These are phyloP conservation scores for Mallotus nudiflorus DNA, from an alignment of 345 rosid genomes.

Conservation along the genomic window DNA sequence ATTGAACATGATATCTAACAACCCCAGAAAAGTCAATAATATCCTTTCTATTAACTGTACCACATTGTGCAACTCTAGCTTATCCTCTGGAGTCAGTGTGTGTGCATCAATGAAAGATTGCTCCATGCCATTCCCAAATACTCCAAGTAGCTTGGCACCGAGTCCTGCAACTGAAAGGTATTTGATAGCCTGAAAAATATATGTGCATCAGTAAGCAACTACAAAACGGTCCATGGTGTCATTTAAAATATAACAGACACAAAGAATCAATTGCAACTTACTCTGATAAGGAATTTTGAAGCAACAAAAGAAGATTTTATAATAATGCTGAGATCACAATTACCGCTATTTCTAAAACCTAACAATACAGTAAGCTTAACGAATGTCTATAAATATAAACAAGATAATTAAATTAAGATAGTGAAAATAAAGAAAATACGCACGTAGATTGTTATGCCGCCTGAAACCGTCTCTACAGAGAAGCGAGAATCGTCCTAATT, in stretches of 20 bases:
- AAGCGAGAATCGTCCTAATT: conserved; percentile 64
- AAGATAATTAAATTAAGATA: no score
- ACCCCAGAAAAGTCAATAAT: background rate
- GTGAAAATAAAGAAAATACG: conserved; percentile 24
- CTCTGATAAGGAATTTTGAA: no score
- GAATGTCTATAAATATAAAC: no score
- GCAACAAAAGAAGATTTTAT: background rate
- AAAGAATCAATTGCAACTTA: background rate
- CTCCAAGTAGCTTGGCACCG: conserved; percentile 92
- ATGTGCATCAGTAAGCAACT: no score
- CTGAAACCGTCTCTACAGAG: conserved; percentile 70
- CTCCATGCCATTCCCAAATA: conserved; percentile 94
- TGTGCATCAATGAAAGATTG: conserved; percentile 90
- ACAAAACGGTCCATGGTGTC: no score
- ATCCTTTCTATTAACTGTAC: background rate
- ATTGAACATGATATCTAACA: background rate
- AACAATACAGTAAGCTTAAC: no score
- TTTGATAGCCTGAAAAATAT: conserved; percentile 91
- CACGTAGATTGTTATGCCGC: conserved; percentile 96
- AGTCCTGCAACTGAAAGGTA: conserved; percentile 95
- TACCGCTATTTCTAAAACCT: no score
- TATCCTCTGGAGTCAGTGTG: conserved; percentile 74
- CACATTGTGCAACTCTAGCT: conserved; percentile 8
- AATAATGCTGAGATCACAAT: no score
- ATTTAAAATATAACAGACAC: no score